These are phyloP conservation scores for Suhomyces bokatorum DNA, from an alignment of 1,139 yeast species.

Conservation along the genomic window DNA sequence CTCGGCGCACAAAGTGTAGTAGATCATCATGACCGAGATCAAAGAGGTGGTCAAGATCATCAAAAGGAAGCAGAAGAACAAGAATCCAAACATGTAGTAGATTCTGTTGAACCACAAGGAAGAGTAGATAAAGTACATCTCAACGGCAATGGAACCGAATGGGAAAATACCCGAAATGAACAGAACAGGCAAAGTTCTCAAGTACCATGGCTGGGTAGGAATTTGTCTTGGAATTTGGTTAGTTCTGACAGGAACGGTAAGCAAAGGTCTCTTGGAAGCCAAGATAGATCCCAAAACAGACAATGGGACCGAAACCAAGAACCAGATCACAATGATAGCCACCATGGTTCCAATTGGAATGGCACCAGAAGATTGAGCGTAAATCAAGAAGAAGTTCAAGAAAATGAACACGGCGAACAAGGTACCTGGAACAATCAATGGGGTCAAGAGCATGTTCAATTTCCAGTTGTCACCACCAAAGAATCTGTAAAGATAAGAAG, in stretches of 20 bases:
- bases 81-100: slow-evolving; percentile 96
- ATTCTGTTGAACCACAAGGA: slow-evolving; percentile 94
- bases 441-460: slow-evolving; percentile 77
- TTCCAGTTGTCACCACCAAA: slow-evolving; percentile 95
- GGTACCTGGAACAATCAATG: slow-evolving; percentile 78
- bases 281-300: slow-evolving; percentile 77
- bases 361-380: slow-evolving; percentile 87
- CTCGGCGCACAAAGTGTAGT: slow-evolving; percentile 84
- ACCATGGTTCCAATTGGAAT: slow-evolving; percentile 90
- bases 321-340: slow-evolving; percentile 83
- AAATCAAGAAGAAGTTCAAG: slow-evolving; percentile 79
- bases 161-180: slow-evolving; percentile 89
- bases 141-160: slow-evolving; percentile 92
- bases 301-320: slow-evolving; percentile 78
- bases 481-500: slow-evolving; percentile 80
- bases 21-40: slow-evolving; percentile 77
- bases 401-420: slow-evolving; percentile 64
- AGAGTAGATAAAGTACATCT: slow-evolving; percentile 82
- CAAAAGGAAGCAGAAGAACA: slow-evolving; percentile 80
- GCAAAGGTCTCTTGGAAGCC: slow-evolving; percentile 64
- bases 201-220: slow-evolving; percentile 86
- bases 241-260: slow-evolving; percentile 77
- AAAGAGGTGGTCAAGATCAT: slow-evolving; percentile 82
- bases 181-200: slow-evolving; percentile 66
- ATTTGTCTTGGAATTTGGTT: slow-evolving; percentile 95